phyloP scores from a whole-genome alignment of 192 early-diverging fungal genomes.

The Phycomyces nitens region DNA sequence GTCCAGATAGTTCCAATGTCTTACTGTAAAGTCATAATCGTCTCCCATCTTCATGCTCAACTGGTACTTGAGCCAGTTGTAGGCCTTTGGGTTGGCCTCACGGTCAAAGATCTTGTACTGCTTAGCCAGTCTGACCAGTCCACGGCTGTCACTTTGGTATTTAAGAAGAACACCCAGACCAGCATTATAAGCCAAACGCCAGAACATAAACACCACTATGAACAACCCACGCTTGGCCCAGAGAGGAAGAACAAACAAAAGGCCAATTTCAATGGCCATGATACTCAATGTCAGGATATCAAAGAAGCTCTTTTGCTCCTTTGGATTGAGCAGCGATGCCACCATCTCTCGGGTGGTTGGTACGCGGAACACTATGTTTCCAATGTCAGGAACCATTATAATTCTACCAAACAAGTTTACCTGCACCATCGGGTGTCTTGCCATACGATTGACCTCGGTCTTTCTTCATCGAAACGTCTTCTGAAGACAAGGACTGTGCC shows the following conservation, averaged over 20 bases:
- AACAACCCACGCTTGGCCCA: slow-evolving; percentile 56
- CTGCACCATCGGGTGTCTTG: slow-evolving; percentile 38
- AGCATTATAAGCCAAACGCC: slow-evolving; percentile 83
- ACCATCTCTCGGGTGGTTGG: slow-evolving; percentile 76
- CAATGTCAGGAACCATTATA: slow-evolving; percentile 1
- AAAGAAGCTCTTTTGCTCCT: slow-evolving; percentile 69
- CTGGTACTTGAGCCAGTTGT: slow-evolving; percentile 61
- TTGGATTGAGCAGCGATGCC: slow-evolving; percentile 66
- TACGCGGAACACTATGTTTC: slow-evolving; percentile 60
- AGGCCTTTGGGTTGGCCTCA: slow-evolving; percentile 47
- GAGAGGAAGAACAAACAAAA: slow-evolving; percentile 63
- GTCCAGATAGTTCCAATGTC: not conserved
- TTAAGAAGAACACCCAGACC: slow-evolving; percentile 84
- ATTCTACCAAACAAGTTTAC: slow-evolving; percentile 19
- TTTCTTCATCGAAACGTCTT: too few relatives aligned
- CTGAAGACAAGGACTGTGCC: too few relatives aligned
- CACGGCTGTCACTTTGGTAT: slow-evolving; percentile 70
- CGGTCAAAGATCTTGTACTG: slow-evolving; percentile 65
- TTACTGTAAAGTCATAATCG: slow-evolving; percentile 78
- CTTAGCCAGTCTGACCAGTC: slow-evolving; percentile 69
- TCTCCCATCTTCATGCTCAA: slow-evolving; percentile 75
- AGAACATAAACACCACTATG: slow-evolving; percentile 75
- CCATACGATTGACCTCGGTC: slow-evolving; percentile 24
- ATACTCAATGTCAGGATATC: slow-evolving; percentile 64
- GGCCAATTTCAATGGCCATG: slow-evolving; percentile 60